Base-by-base conservation (phyloP, 495 filamentous ascomycete species). In the Penicillium pulvis region DNA sequence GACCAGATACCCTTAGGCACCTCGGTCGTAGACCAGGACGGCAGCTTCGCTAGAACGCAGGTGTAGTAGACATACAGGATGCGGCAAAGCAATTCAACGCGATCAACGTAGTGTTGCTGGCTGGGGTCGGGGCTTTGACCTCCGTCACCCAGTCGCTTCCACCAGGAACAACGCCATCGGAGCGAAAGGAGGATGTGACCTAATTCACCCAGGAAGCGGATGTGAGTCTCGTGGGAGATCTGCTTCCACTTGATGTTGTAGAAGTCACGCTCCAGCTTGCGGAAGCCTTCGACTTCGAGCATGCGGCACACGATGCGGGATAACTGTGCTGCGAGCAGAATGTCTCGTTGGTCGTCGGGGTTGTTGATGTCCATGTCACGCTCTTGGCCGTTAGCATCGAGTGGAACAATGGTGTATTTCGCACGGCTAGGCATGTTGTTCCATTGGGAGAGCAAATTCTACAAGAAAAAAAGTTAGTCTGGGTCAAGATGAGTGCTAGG, bases 351-450 rank as follows among this genome's bases (percentile, higher is more conserved):
- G 55, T 80, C 75, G 20, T 72, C 61, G 4, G 70, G 55, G 56
- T 72, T 69, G 53, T 67, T 69, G 41, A 79, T 73, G 51, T 80
- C 75, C 72, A 81, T 75, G 14, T 67, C 62, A 31, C 69, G 71
- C 53, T 79, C 77, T 47, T 72, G 53, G 39, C 58, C 65, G 6
- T 54, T 66, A 10, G 60, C 52, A 35, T 78, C 71, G 1, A 75
- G 54, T 2, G 73, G 67, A 4, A 80, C 71, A 45, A 79, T 71
- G 31, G 72, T 76, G 56, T 81, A 81, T 43, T 71, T 67, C 10
- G 78, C 78, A 23, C 79, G 76, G 51, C 78, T 80, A 11, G 79
- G 79, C 79, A 81, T 81, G 62, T 79, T 79, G 62, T 80, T 80
- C 78, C 78, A 80, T 51, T 71, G 71, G 12, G 76, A 78, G 12